phyloP scores from a whole-genome alignment of 345 rosid species.

The thale cress (Arabidopsis thaliana) region DNA sequence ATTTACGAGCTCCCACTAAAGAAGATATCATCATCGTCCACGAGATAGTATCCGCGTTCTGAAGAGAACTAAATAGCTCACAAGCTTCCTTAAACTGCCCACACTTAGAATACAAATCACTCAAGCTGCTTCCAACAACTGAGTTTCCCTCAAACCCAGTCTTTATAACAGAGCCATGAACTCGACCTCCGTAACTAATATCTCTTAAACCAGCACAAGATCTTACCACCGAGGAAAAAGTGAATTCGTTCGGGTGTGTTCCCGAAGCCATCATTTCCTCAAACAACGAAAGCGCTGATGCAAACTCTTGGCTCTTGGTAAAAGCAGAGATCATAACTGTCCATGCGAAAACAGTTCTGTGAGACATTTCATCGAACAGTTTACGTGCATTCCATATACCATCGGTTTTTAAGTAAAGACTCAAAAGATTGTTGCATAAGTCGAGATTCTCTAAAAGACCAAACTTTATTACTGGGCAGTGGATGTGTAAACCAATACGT shows the following conservation, averaged over 20 bases:
- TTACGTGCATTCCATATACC: conserved; percentile 52
- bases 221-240: conserved; percentile 61
- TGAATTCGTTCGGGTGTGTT: conserved; percentile 59
- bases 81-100: conserved; percentile 50
- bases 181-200: conserved; percentile 47
- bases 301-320: conserved; percentile 49
- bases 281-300: conserved; percentile 51
- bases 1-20: conserved; percentile 51
- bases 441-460: conserved; percentile 53
- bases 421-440: conserved; percentile 64
- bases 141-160: conserved; percentile 58
- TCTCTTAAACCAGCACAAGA: conserved; percentile 60
- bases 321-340: conserved; percentile 63
- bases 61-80: conserved; percentile 50
- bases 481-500: conserved; percentile 59
- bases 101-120: conserved; percentile 66
- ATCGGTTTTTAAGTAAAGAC: conserved; percentile 55
- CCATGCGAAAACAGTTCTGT: conserved; percentile 69
- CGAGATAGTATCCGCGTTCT: conserved; percentile 56
- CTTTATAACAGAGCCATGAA: conserved; percentile 59
- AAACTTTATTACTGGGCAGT: conserved; percentile 59
- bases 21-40: conserved; percentile 77
- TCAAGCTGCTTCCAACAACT: conserved; percentile 53
- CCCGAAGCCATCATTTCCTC: conserved; percentile 54
- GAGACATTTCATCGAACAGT: conserved; percentile 77